Base-by-base conservation (phyloP, 23 red algal genomes). In the Gracilaria vermiculophylla region DNA sequence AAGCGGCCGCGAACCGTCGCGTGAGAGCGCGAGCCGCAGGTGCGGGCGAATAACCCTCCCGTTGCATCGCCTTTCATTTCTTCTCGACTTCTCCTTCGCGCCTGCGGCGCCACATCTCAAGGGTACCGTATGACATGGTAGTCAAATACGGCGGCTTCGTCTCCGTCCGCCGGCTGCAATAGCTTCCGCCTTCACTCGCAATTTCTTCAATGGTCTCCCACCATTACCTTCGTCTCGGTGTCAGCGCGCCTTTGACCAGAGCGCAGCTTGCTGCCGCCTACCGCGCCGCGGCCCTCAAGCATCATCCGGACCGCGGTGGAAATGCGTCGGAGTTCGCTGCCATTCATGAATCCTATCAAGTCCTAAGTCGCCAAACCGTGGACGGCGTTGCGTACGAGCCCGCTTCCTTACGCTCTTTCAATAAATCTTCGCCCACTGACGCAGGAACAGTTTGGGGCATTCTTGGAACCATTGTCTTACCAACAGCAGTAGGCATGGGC, bases 301-400 rank as follows among this genome's bases (percentile, higher is more conserved):
- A 80, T 36, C 87, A 91, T 56, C 87, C 87, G 8, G 87, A 91
- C 75, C 75, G 74, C 27, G 87, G 87, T 34, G 87, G 87, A 35
- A 42, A 27, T 48, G 87, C 57, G 28, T 7, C 39, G 14, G 60
- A 71, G 40, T 91, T 91, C 45, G 73, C 87, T 20, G 87, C 74
- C 16, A 41, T 81, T 9, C 55, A 58, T 51, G 87, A 80, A n/a
- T 66, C 53, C 20, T 81, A 81, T 74, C 55, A 91, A 15, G 60
- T 62, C n/a, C 54, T 80, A 29, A 43, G 58, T 51, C 76, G 76
- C n/a, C 67, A 73, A 24, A n/a, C 21, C 0, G 23, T 39, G 17
- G 76, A 20, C 35, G 27, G 5, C 23, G 36, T 17, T 13, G 61
- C 44, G 14, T 81, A 81, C 58, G 40, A 70, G 14, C 76, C 76